A percentile compares a stretch with the other conserved stretches of the same genome.
phyloP scores from a whole-genome alignment of 306 rosid genomes.

The Fragaria iinumae region DNA sequence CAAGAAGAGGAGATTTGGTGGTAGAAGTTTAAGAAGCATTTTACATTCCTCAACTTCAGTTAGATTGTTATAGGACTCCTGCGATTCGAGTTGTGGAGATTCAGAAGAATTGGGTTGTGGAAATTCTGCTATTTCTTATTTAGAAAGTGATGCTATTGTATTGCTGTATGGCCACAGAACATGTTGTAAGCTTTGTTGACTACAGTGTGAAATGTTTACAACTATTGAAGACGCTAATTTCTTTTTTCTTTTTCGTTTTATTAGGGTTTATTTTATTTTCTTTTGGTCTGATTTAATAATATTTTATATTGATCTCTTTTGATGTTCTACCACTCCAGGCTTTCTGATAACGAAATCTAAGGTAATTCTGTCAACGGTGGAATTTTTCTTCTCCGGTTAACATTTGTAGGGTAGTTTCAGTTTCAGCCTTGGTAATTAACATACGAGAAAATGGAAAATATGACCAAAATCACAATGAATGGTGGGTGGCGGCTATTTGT shows the following conservation, averaged over 20 bases:
- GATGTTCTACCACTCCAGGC: neutral
- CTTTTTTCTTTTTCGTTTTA: constrained; percentile 2
- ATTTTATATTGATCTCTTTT: constrained; percentile 6
- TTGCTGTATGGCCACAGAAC: constrained; percentile 55
- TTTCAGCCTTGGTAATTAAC: neutral
- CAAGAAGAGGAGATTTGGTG: constrained; percentile 54
- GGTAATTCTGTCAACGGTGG: neutral
- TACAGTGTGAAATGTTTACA: constrained; percentile 36
- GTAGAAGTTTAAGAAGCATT: constrained; percentile 52
- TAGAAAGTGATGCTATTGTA: constrained; percentile 37
- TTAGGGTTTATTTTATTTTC: neutral
- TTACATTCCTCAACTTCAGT: constrained; percentile 30
- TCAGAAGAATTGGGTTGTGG: constrained; percentile 24
- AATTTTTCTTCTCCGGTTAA: neutral
- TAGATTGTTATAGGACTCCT: constrained; percentile 19
- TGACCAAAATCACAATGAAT: neutral
- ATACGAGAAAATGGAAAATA: neutral
- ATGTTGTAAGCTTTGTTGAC: constrained; percentile 45
- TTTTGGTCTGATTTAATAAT: too few relatives aligned
- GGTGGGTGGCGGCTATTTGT: neutral
- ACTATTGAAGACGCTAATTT: constrained; percentile 33
- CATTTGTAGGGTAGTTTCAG: neutral
- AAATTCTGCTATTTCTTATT: constrained; percentile 22
- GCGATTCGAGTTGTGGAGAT: constrained; percentile 22
- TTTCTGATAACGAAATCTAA: neutral